Conservation (phyloP, 768 basidiomycete genomes). For the Lepiota subincarnata region DNA sequence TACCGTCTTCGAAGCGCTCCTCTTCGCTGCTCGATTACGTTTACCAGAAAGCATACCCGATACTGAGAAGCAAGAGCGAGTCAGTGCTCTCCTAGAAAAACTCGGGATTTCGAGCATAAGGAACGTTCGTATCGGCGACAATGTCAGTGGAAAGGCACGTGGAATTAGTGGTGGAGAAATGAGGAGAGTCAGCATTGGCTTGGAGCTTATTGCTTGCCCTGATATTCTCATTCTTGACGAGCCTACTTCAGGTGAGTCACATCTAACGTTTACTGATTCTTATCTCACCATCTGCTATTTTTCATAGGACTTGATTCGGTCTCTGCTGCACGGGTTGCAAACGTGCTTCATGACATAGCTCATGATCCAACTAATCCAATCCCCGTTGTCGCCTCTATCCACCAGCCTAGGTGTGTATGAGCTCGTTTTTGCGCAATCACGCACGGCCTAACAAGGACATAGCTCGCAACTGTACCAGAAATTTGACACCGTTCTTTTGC, state of each 20-base stretch:
- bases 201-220: slow-evolving; percentile 83
- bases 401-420: slow-evolving; percentile 68
- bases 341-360: slow-evolving; percentile 71
- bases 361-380: slow-evolving; percentile 65
- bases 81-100: slow-evolving; percentile 67
- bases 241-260: slow-evolving; percentile 55
- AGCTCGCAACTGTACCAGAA: slow-evolving; percentile 82
- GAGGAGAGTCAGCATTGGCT: slow-evolving; percentile 83
- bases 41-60: slow-evolving; percentile 69
- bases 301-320: slow-evolving; percentile 75
- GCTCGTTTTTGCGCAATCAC: not conserved
- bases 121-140: slow-evolving; percentile 64
- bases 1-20: slow-evolving; percentile 77
- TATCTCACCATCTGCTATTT: not conserved
- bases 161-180: slow-evolving; percentile 93
- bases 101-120: slow-evolving; percentile 71
- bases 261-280: not conserved
- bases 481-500: slow-evolving; percentile 77
- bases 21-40: slow-evolving; percentile 83
- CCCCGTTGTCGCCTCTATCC: slow-evolving; percentile 82
- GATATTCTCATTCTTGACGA: slow-evolving; percentile 87
- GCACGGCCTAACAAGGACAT: not conserved
- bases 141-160: slow-evolving; percentile 62
- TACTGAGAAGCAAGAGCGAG: slow-evolving; percentile 60
- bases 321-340: slow-evolving; percentile 77